Conservation (phyloP, 2,329 filamentous ascomycete genomes). For the Xylariaceae sp. region DNA sequence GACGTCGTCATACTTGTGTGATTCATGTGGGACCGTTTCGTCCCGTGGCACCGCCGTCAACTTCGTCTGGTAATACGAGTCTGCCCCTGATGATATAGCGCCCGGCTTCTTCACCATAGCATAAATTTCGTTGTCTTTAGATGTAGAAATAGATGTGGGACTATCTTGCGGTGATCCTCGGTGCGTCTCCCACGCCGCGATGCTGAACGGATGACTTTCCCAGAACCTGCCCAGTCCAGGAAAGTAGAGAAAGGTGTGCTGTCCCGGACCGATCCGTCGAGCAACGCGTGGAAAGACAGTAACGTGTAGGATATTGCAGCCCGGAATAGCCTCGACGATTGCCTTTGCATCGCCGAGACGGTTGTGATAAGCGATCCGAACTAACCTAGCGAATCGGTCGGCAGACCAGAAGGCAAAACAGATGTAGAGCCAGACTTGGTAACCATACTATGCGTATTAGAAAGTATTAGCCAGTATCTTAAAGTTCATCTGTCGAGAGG, state of each 20-base stretch:
- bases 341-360: conserved; percentile 24
- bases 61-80: not conserved
- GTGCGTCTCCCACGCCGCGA: conserved; percentile 29
- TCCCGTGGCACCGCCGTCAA: not conserved
- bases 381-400: conserved; percentile 31
- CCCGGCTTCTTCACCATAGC: not conserved
- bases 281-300: conserved; percentile 24
- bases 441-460: conserved; percentile 27
- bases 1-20: conserved; percentile 1
- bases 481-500: no score
- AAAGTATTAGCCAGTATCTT: not conserved
- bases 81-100: not conserved
- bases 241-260: conserved; percentile 34
- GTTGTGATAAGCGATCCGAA: conserved; percentile 32
- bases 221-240: conserved; percentile 31
- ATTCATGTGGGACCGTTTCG: not conserved
- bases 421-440: conserved; percentile 39
- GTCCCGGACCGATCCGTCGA: conserved; percentile 24
- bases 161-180: not conserved
- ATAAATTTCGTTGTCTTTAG: not conserved
- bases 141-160: not conserved
- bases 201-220: conserved; percentile 40
- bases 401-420: conserved; percentile 37
- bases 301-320: conserved; percentile 26
- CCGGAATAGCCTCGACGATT: conserved; percentile 23